These are phyloP conservation scores for Pseudotulostoma volvatum DNA, from an alignment of 495 filamentous ascomycete species.

Conservation along the genomic window DNA sequence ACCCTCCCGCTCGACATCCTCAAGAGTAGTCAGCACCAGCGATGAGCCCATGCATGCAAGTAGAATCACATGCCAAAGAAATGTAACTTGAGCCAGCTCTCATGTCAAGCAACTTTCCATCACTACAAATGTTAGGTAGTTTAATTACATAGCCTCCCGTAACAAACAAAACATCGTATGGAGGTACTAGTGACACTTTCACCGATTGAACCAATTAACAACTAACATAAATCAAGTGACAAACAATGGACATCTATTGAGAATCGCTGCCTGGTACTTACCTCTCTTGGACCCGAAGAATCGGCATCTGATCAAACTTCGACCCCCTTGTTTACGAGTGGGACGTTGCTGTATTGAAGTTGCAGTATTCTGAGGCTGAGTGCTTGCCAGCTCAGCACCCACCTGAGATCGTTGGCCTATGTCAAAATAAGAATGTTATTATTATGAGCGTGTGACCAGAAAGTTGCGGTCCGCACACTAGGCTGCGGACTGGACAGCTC, in stretches of 20 bases:
- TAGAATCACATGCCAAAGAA: too few relatives aligned
- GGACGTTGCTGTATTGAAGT: constrained; percentile 3
- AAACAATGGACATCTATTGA: too few relatives aligned
- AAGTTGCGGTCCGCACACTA: constrained; percentile 1
- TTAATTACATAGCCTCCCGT: too few relatives aligned
- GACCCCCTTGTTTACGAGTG: constrained; percentile 5
- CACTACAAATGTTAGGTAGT: too few relatives aligned
- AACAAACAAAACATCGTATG: too few relatives aligned
- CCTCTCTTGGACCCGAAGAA: constrained; percentile 4
- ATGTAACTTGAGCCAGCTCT: too few relatives aligned
- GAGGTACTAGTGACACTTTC: too few relatives aligned
- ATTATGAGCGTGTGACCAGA: constrained; percentile 3
- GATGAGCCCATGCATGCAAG: too few relatives aligned
- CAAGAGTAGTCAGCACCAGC: constrained; percentile 9
- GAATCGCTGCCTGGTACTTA: too few relatives aligned
- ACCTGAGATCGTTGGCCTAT: background rate
- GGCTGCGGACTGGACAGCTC: background rate
- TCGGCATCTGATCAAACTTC: constrained; percentile 3
- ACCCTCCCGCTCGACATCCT: constrained; percentile 27
- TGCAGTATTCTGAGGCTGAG: constrained; percentile 3
- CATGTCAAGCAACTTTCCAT: too few relatives aligned
- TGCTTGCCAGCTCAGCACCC: constrained; percentile 5
- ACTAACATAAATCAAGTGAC: too few relatives aligned
- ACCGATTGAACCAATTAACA: too few relatives aligned
- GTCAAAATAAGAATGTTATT: constrained; percentile 1